Percentiles rank a stretch among this genome's conserved stretches.
These are phyloP conservation scores for Talaromyces verruculosus DNA, from an alignment of 2,329 filamentous ascomycete genomes.

Conservation along the genomic window DNA sequence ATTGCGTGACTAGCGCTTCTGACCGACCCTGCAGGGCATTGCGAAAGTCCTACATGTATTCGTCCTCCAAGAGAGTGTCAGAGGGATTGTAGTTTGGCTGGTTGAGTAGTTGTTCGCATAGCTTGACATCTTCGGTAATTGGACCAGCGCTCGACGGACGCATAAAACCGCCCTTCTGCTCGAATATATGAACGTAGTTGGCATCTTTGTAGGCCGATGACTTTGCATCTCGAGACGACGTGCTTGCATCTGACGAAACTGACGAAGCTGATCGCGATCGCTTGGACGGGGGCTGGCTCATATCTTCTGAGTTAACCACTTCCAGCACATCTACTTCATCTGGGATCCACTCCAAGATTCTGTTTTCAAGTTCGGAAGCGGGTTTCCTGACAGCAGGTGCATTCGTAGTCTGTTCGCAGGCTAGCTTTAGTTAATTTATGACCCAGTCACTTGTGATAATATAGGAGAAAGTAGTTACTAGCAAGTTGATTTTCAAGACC, in stretches of 20 bases:
- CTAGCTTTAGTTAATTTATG: not conserved
- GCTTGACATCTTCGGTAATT: not conserved
- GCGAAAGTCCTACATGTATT: not conserved
- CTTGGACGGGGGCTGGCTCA: not conserved
- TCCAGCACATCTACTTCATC: not conserved
- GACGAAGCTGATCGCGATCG: not conserved
- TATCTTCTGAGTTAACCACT: not conserved
- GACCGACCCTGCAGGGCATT: not conserved
- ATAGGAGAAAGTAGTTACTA: not conserved
- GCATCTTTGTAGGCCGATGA: not conserved
- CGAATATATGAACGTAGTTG: not conserved
- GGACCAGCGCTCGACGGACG: not conserved
- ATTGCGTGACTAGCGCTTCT: not conserved
- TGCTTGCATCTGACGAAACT: not conserved
- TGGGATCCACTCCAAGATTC: not conserved
- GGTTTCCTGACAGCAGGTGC: not conserved
- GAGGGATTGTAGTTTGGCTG: not conserved
- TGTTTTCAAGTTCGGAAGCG: not conserved
- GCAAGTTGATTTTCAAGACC: not conserved
- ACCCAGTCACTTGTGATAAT: not conserved
- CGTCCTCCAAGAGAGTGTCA: not conserved
- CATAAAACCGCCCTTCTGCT: not conserved
- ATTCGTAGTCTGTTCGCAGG: not conserved
- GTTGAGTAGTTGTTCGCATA: not conserved
- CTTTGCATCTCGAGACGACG: not conserved